Evolutionary conservation across 1,139 yeast species (phyloP), one percentile per base, ranked within the genome.

Genomic region (Torulaspora pretoriensis): DNA sequence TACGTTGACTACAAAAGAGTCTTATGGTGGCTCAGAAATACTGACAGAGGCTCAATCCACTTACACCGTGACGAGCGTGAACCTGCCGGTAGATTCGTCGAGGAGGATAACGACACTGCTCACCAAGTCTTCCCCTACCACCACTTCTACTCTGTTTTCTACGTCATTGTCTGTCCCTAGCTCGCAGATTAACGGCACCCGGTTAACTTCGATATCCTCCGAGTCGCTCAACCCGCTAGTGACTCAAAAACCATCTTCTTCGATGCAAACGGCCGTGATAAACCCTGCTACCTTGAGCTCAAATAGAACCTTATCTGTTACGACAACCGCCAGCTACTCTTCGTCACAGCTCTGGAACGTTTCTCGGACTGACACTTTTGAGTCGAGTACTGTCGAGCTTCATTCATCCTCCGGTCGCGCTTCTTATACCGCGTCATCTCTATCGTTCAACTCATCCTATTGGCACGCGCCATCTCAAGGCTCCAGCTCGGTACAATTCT

Each of bases 181-280:
- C 4, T 24, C 44, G 8, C 35, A 40, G 25, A 19, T 41, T 8
- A 37, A 37, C 10, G 61, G 61, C 28, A 47, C 59, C 1, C 39
- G 48, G 12, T 42, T 53, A 12, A 48, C 56, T 9, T 43, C 60
- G 13, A 39, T 49, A 22, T 36, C 55, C 8, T 47, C 54, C 3
- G 47, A 50, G 3, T 39, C 54, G 13, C 35, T 31, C 4, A 50
- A 58, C 31, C 67, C 67, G 32, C 44, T 59, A 43, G 50, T 58
- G 35, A 60, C 62, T 3, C 50, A 53, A 10, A 35, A 55, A 13
- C 47, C 56, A 30, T 42, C 55, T 23, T 43, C 56, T 7, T 48
- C 56, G 8, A 45, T 54, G 8, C 54, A 54, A 17, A 42, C 52
- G 3, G 53, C 50, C 5, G 49, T 58, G 14, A 55, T 64, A 27